Conservation (phyloP, 208 protist genomes). For the Balamuthia mandrillaris region DNA sequence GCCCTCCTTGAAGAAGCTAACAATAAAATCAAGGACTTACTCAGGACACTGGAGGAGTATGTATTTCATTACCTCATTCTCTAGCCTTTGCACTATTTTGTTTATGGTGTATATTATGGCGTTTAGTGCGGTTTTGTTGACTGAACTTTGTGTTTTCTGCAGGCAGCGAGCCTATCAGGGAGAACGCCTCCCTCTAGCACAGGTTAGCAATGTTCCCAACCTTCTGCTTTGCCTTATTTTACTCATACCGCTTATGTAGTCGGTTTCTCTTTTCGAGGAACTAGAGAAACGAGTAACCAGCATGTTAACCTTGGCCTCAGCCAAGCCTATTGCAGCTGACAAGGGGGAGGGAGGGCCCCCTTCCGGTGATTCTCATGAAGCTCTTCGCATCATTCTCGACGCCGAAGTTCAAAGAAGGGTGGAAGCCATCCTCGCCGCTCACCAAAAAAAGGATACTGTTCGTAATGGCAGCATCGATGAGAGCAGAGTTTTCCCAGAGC, state of each 20-base stretch:
- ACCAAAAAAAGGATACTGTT: too few species aligned
- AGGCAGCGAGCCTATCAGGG: not conserved
- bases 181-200: not conserved
- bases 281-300: too few species aligned
- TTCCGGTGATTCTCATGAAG: too few species aligned
- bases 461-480: too few species aligned
- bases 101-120: not conserved
- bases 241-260: not conserved
- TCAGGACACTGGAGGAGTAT: not conserved
- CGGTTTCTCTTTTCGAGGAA: not conserved
- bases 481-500: too few species aligned
- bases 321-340: too few species aligned
- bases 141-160: not conserved
- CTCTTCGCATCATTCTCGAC: too few species aligned
- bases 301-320: too few species aligned
- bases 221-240: not conserved
- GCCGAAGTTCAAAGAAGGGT: too few species aligned
- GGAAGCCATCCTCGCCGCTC: too few species aligned
- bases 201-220: not conserved
- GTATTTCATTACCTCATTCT: not conserved
- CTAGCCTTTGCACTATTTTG: not conserved
- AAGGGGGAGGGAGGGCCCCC: too few species aligned
- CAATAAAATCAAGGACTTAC: not conserved
- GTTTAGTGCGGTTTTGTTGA: not conserved
- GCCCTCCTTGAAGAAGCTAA: slow-evolving; percentile 3